Percentiles rank a stretch among this genome's conserved stretches.
Conservation (phyloP, 2,329 filamentous ascomycete genomes). For the Penicillium brasilianum region DNA sequence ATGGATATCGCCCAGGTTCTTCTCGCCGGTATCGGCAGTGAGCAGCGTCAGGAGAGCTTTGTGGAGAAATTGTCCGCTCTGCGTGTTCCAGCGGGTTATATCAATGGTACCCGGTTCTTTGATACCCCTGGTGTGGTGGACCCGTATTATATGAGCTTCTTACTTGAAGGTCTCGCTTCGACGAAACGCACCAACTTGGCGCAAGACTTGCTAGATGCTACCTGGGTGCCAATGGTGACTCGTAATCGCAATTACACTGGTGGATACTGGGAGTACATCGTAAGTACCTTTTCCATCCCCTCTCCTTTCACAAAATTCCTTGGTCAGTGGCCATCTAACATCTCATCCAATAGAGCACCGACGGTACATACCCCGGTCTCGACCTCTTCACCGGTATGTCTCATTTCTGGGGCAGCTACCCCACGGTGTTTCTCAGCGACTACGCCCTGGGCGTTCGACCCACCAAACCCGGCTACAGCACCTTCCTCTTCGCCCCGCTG, state of each 20-base stretch:
- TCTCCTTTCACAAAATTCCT: neutral
- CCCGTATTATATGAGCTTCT: constrained; percentile 2
- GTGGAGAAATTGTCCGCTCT: neutral
- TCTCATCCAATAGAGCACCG: constrained; percentile 3
- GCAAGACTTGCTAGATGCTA: constrained; percentile 4
- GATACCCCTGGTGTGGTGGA: neutral
- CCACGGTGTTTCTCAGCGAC: constrained; percentile 14
- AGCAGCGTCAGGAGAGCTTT: neutral
- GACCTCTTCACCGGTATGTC: constrained; percentile 13
- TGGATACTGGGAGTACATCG: constrained; percentile 15
- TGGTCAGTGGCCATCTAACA: neutral
- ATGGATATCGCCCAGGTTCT: constrained; percentile 3
- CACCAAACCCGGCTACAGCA: neutral
- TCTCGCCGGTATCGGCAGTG: neutral
- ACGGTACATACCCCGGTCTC: constrained; percentile 12
- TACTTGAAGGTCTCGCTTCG: neutral
- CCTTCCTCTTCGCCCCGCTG: neutral
- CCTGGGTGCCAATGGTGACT: constrained; percentile 10
- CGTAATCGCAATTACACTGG: constrained; percentile 12
- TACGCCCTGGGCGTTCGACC: constrained; percentile 12
- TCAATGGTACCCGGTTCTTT: neutral
- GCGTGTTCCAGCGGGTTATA: neutral
- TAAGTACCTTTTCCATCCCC: neutral
- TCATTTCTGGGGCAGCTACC: constrained; percentile 16
- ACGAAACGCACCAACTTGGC: neutral